These are phyloP conservation scores for Isoetes engelmannii DNA, from an alignment of 83 land plant genomes.

Conservation along the genomic window DNA sequence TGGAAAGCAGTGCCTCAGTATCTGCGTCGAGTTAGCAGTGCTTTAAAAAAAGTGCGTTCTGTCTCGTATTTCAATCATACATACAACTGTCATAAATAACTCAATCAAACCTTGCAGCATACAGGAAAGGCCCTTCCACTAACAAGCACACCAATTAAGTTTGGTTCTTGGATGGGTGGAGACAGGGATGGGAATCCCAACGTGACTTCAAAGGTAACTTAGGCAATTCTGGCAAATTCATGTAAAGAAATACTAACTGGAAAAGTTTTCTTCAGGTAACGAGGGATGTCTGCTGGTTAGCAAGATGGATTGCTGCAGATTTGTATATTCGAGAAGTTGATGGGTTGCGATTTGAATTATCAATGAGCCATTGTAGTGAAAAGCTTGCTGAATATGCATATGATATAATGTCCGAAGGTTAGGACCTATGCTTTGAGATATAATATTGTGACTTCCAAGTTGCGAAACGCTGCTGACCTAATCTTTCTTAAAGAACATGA, in stretches of 20 bases:
- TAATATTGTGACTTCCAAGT: too few species aligned
- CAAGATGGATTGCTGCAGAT: constrained; percentile 92
- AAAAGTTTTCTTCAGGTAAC: constrained; percentile 50
- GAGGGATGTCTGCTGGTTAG: constrained; percentile 73
- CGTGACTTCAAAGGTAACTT: constrained; percentile 75
- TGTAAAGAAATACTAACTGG: too few species aligned
- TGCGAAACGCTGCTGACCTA: too few species aligned
- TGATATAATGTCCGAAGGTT: constrained; percentile 65
- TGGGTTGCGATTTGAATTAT: constrained; percentile 77
- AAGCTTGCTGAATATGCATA: constrained; percentile 54
- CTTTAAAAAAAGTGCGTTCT: constrained; percentile 59
- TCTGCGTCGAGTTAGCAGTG: constrained; percentile 83
- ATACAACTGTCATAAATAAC: background rate
- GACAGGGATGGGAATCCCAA: constrained; percentile 98
- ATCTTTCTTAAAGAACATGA: too few species aligned
- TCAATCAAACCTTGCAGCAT: constrained; percentile 40
- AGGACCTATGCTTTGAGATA: background rate
- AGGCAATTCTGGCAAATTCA: background rate
- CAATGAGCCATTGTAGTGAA: constrained; percentile 75
- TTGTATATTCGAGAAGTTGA: constrained; percentile 85
- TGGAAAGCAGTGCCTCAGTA: constrained; percentile 96
- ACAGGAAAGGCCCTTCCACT: constrained; percentile 85
- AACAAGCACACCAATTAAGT: constrained; percentile 78
- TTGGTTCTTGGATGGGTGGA: constrained; percentile 99
- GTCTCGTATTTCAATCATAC: background rate